Evolutionary conservation across 2,329 filamentous ascomycete genomes (phyloP).

Genomic region (Apiospora arundinis): DNA sequence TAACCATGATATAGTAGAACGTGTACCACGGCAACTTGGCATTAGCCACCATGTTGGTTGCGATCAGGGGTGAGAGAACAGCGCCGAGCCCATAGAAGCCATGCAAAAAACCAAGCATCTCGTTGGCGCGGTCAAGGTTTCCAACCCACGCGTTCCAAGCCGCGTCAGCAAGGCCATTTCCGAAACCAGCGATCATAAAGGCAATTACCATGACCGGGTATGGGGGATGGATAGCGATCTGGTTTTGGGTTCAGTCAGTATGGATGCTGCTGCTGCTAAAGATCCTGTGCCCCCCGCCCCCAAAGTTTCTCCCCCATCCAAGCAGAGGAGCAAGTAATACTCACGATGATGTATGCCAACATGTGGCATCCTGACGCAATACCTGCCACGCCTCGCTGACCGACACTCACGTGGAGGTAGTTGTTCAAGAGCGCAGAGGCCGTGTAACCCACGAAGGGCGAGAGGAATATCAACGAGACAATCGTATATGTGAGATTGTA

Average conservation of each 20-base stretch:
- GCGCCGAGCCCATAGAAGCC: slow-evolving; percentile 73
- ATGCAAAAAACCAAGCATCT: slow-evolving; percentile 72
- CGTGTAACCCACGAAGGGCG: slow-evolving; percentile 53
- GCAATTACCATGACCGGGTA: slow-evolving; percentile 70
- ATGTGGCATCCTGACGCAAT: slow-evolving; percentile 66
- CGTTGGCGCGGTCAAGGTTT: slow-evolving; percentile 72
- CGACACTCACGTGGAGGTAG: slow-evolving; percentile 45
- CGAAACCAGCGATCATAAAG: slow-evolving; percentile 72
- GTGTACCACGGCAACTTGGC: slow-evolving; percentile 68
- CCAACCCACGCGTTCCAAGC: slow-evolving; percentile 65
- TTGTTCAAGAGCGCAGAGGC: slow-evolving; percentile 52
- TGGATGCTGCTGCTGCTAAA: not conserved
- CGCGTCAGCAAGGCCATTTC: slow-evolving; percentile 69
- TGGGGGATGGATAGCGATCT: slow-evolving; percentile 67
- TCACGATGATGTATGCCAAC: slow-evolving; percentile 62
- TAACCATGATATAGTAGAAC: slow-evolving; percentile 79
- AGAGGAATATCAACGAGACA: slow-evolving; percentile 56
- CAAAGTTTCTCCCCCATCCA: too few species aligned
- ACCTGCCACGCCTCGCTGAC: slow-evolving; percentile 73
- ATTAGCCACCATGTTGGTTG: slow-evolving; percentile 73
- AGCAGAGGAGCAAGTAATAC: not conserved
- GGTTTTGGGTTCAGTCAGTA: not conserved
- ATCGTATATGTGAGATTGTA: slow-evolving; percentile 53
- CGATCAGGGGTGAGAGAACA: slow-evolving; percentile 71
- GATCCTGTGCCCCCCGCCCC: too few species aligned